Evolutionary conservation across 768 basidiomycete species (phyloP), one percentile per base, ranked within the genome.

Genomic region (Terana coerulea): DNA sequence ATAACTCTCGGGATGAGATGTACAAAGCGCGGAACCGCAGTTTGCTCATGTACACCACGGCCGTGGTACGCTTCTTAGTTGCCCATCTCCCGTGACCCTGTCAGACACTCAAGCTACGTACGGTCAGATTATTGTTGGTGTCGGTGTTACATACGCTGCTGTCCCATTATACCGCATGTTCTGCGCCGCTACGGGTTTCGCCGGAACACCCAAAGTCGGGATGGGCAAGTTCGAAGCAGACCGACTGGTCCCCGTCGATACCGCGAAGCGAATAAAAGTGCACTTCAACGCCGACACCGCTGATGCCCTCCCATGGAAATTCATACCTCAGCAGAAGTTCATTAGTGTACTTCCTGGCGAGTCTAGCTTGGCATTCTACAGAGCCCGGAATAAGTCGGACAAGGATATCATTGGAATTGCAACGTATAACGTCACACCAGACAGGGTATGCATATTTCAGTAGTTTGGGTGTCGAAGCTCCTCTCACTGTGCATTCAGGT

Each of bases 351-450:
- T 97, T 30, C 97, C 93, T 0, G 97, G 97, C 10, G 97, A 99
- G 74, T 93, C 94, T 2, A 91, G 90, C 53, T 71, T 99, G 53
- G 97, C 97, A 9, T 99, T 99, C 66, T 99, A 98, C 69, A 91
- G 79, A 42, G 95, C 95, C 6, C 91, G 79, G 70, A 99, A 99
- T 61, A 79, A 74, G 42, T 86, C 89, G 9, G 72, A 83, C 42
- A 75, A 87, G 58, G 97, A 98, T 64, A 81, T 99, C 47, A 95
- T 99, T 62, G 97, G 97, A 1, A 98, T 99, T 66, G 95, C 95
- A 29, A 98, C 97, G 5, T 99, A 99, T 67, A 99, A 98, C 69
- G 95, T 98, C 55, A 95, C 95, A 0, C 97, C 97, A n/a, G 91
- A 92, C 64, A 80, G 95, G 67, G 95, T 97, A 63, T 40, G 86